A percentile compares a stretch with the other conserved stretches of the same genome.
Evolutionary conservation across 2,329 filamentous ascomycete genomes (phyloP).

Genomic region (Knufia fluminis): DNA sequence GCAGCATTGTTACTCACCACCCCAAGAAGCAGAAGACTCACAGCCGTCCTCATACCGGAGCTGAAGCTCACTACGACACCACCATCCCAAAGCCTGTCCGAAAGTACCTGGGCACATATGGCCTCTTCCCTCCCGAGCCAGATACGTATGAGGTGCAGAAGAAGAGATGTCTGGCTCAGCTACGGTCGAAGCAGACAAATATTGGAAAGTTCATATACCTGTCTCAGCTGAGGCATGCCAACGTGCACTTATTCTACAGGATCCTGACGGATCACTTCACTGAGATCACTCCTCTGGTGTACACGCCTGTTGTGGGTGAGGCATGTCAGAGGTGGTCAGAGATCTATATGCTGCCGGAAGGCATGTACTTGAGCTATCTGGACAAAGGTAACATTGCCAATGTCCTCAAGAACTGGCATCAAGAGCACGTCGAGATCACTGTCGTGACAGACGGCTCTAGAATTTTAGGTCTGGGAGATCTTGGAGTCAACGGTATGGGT

Average conservation of each 20-base stretch:
- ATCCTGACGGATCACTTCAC: slow-evolving; percentile 39
- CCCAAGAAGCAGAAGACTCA: slow-evolving; percentile 3
- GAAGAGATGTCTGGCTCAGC: slow-evolving; percentile 40
- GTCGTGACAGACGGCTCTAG: slow-evolving; percentile 94
- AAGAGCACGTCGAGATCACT: slow-evolving; percentile 82
- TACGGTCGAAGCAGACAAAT: slow-evolving; percentile 37
- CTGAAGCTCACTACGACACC: slow-evolving; percentile 37
- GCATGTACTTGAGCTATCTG: slow-evolving; percentile 88
- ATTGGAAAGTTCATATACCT: slow-evolving; percentile 45
- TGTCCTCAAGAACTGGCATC: slow-evolving; percentile 89
- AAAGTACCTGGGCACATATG: slow-evolving; percentile 44
- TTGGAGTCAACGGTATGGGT: slow-evolving; percentile 94
- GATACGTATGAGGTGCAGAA: slow-evolving; percentile 42
- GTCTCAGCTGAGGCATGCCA: slow-evolving; percentile 42
- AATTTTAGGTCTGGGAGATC: slow-evolving; percentile 81
- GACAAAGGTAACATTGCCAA: slow-evolving; percentile 83
- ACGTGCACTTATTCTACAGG: slow-evolving; percentile 45
- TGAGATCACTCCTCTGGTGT: slow-evolving; percentile 42
- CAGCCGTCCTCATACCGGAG: slow-evolving; percentile 19
- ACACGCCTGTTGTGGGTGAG: slow-evolving; percentile 62
- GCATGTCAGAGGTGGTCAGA: slow-evolving; percentile 95
- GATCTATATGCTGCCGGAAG: slow-evolving; percentile 86
- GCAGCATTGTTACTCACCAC: slow-evolving; percentile 7
- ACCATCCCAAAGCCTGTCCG: slow-evolving; percentile 41
- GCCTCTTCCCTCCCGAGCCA: slow-evolving; percentile 40